These are phyloP conservation scores for Phytophthora podocarpi DNA, from an alignment of 352 stramenopile genomes.

Conservation along the genomic window DNA sequence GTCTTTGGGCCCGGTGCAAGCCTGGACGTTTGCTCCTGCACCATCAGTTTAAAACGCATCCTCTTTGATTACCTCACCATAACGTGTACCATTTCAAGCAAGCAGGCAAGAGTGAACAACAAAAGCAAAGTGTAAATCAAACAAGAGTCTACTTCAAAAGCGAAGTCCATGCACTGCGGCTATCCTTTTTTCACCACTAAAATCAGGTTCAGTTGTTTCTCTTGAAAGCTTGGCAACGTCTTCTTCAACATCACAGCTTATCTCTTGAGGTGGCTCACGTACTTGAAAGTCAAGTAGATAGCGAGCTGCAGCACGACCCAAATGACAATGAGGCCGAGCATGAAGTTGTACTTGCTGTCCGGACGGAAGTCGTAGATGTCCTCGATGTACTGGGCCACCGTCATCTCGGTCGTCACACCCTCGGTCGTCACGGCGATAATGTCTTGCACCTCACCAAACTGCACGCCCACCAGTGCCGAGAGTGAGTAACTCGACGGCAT, in stretches of 20 bases:
- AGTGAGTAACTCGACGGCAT: conserved; percentile 64
- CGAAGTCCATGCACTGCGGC: not conserved
- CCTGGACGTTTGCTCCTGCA: no score
- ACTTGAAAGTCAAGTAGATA: conserved; percentile 74
- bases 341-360: conserved; percentile 50
- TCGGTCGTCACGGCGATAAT: conserved; percentile 16
- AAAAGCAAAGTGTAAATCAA: not conserved
- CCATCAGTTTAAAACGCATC: no score
- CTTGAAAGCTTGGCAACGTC: no score
- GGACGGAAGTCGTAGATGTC: conserved; percentile 55
- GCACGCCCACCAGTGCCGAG: conserved; percentile 35
- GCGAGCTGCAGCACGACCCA: conserved; percentile 50
- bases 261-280: conserved; percentile 77
- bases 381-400: no score
- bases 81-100: no score
- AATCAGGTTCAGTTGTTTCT: no score
- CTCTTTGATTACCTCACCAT: no score
- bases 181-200: no score
- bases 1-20: no score
- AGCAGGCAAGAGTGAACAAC: no score
- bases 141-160: not conserved
- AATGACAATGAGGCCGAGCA: conserved; percentile 48
- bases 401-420: conserved; percentile 8
- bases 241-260: no score
- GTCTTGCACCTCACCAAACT: conserved; percentile 40